Conservation (phyloP, 495 filamentous ascomycete species). For the Penicillium coprophilum region DNA sequence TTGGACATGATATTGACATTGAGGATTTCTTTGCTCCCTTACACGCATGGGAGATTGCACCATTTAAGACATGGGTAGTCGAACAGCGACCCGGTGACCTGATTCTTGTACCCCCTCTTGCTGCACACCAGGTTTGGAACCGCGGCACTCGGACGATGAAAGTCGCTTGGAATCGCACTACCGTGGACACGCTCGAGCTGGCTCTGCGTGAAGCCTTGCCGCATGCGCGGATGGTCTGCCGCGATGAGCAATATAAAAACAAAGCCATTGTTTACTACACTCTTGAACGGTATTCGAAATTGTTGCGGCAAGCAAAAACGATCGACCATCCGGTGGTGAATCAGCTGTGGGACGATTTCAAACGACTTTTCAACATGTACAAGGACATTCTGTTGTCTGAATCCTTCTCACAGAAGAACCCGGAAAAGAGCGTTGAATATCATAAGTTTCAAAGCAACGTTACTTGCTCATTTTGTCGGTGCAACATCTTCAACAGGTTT, state of each 20-base stretch:
- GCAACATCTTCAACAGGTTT: slow-evolving; percentile 97
- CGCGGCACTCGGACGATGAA: slow-evolving; percentile 93
- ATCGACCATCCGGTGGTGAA: slow-evolving; percentile 53
- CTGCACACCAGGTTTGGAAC: slow-evolving; percentile 99
- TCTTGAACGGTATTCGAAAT: slow-evolving; percentile 68
- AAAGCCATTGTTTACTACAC: slow-evolving; percentile 91
- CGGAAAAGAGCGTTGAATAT: slow-evolving; percentile 65
- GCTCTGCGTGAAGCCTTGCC: slow-evolving; percentile 84
- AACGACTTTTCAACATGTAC: slow-evolving; percentile 71
- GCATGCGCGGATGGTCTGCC: slow-evolving; percentile 84
- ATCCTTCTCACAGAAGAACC: slow-evolving; percentile 63
- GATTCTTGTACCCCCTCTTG: slow-evolving; percentile 90
- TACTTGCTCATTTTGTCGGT: slow-evolving; percentile 92
- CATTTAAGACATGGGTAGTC: slow-evolving; percentile 87
- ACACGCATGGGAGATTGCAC: slow-evolving; percentile 87
- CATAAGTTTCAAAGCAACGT: slow-evolving; percentile 81
- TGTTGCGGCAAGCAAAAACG: slow-evolving; percentile 53
- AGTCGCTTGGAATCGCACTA: slow-evolving; percentile 97
- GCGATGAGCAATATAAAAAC: slow-evolving; percentile 99
- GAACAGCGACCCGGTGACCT: slow-evolving; percentile 94
- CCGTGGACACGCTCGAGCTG: slow-evolving; percentile 81
- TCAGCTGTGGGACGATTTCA: slow-evolving; percentile 75
- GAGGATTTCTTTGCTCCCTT: slow-evolving; percentile 95
- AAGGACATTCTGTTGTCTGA: slow-evolving; percentile 79
- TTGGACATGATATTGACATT: slow-evolving; percentile 94